phyloP scores from a whole-genome alignment of 140 eudicot genomes.

The Senecio squalidus region DNA sequence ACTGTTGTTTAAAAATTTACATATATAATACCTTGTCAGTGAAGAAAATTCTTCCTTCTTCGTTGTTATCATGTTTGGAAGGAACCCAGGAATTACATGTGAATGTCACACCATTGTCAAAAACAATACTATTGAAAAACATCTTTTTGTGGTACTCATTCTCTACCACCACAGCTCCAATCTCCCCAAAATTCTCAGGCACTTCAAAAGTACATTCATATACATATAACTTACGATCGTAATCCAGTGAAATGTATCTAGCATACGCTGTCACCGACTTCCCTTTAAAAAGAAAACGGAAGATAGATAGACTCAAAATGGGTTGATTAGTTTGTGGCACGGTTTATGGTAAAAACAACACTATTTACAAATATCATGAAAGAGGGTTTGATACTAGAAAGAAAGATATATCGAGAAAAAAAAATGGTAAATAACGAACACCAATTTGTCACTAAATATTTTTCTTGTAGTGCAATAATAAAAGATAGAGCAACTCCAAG shows the following conservation, averaged over 20 bases:
- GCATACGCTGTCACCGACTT: slow-evolving; percentile 19
- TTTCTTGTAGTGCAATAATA: too few relatives aligned
- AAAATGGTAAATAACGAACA: too few relatives aligned
- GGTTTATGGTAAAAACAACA: too few relatives aligned
- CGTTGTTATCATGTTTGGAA: slow-evolving; percentile 32
- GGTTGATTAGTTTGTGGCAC: too few relatives aligned
- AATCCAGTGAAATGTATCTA: not conserved
- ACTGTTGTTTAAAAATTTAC: too few relatives aligned
- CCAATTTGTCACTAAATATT: too few relatives aligned
- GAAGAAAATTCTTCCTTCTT: slow-evolving; percentile 38
- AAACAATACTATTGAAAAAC: slow-evolving; percentile 20
- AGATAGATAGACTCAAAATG: too few relatives aligned
- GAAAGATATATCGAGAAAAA: too few relatives aligned
- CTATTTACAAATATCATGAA: too few relatives aligned
- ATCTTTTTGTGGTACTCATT: slow-evolving; percentile 43
- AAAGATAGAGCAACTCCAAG: too few relatives aligned
- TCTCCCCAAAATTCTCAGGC: slow-evolving; percentile 35
- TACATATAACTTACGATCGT: not conserved
- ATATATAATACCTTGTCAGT: slow-evolving; percentile 47
- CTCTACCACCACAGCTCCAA: slow-evolving; percentile 46
- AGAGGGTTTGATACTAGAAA: too few relatives aligned
- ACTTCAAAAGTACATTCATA: slow-evolving; percentile 28
- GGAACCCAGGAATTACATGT: slow-evolving; percentile 46
- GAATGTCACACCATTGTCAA: slow-evolving; percentile 19
- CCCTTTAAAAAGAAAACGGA: not conserved